Conservation (phyloP, 2,329 filamentous ascomycete genomes). For the Bipolaris sorokiniana region DNA sequence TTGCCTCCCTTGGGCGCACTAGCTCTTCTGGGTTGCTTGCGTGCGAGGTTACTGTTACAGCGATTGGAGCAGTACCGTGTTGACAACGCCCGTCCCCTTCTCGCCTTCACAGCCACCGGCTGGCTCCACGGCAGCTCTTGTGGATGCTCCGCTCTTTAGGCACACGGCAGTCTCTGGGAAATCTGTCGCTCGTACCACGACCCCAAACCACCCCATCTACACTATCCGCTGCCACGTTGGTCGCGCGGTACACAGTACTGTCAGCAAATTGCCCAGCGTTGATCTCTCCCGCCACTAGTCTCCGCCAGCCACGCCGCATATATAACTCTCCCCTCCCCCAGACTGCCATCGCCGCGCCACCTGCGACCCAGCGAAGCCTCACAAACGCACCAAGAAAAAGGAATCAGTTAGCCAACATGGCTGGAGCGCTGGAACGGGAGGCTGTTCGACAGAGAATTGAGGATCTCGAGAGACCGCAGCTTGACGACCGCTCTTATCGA, state of each 20-base stretch:
- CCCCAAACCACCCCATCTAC: conserved; percentile 16
- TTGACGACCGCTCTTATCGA: conserved; percentile 86
- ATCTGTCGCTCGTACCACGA: conserved; percentile 27
- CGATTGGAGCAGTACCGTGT: conserved; percentile 10
- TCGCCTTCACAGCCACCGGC: conserved; percentile 5
- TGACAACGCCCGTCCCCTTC: conserved; percentile 6
- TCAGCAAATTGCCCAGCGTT: conserved; percentile 21
- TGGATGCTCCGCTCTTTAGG: conserved; percentile 34
- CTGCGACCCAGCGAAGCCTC: conserved; percentile 18
- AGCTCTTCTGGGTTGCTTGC: conserved; percentile 9
- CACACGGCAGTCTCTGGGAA: conserved; percentile 32
- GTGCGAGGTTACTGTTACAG: conserved; percentile 5
- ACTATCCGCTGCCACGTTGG: conserved; percentile 16
- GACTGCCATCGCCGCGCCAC: conserved; percentile 20
- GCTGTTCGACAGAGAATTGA: conserved; percentile 56
- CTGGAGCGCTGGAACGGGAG: conserved; percentile 35
- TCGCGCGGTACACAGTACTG: conserved; percentile 22
- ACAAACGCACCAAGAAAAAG: conserved; percentile 12
- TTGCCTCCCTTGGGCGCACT: conserved; percentile 14
- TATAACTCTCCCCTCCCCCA: conserved; percentile 23
- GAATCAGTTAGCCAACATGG: conserved; percentile 32
- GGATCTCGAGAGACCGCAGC: conserved; percentile 77
- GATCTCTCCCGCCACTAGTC: conserved; percentile 27
- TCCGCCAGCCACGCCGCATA: conserved; percentile 24
- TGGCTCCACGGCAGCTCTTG: conserved; percentile 27